Evolutionary conservation across 2,329 filamentous ascomycete genomes (phyloP).

Genomic region (Anthostomella pinea): DNA sequence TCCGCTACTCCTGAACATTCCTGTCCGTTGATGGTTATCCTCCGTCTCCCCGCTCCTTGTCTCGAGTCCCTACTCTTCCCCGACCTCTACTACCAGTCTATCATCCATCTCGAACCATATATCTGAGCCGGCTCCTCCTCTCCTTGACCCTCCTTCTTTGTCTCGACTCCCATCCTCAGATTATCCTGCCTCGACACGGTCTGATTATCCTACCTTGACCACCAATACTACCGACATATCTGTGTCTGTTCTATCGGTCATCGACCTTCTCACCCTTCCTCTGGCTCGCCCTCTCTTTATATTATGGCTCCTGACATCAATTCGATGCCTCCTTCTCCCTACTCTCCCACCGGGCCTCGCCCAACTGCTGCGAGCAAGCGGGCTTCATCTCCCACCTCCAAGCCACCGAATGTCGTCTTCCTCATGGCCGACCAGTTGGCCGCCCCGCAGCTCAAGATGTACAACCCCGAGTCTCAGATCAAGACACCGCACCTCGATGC

Average conservation of each 20-base stretch:
- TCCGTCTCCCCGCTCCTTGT: constrained; percentile 11
- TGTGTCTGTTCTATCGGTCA: neutral
- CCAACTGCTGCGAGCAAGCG: constrained; percentile 26
- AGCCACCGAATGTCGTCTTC: constrained; percentile 76
- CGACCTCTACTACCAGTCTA: too few relatives aligned
- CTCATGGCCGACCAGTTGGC: constrained; percentile 98
- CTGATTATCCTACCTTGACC: too few relatives aligned
- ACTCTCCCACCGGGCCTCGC: constrained; percentile 22
- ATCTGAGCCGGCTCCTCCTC: constrained; percentile 1
- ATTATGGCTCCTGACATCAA: constrained; percentile 70
- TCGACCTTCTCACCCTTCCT: constrained; percentile 6
- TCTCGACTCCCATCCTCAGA: too few relatives aligned
- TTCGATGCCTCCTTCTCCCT: constrained; percentile 59
- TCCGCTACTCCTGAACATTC: constrained; percentile 8
- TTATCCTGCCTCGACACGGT: too few relatives aligned
- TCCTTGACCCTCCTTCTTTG: constrained; percentile 2
- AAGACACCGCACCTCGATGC: constrained; percentile 87
- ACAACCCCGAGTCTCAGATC: constrained; percentile 85
- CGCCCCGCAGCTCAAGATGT: constrained; percentile 86
- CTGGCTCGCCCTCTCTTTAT: constrained; percentile 4
- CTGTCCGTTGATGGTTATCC: constrained; percentile 4
- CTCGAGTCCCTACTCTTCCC: too few relatives aligned
- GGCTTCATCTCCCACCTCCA: constrained; percentile 26
- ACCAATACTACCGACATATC: too few relatives aligned
- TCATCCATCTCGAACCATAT: constrained; percentile 3